These are phyloP conservation scores for Ustilago vetiveriae DNA, from an alignment of 1,284 basidiomycete genomes.

Conservation along the genomic window DNA sequence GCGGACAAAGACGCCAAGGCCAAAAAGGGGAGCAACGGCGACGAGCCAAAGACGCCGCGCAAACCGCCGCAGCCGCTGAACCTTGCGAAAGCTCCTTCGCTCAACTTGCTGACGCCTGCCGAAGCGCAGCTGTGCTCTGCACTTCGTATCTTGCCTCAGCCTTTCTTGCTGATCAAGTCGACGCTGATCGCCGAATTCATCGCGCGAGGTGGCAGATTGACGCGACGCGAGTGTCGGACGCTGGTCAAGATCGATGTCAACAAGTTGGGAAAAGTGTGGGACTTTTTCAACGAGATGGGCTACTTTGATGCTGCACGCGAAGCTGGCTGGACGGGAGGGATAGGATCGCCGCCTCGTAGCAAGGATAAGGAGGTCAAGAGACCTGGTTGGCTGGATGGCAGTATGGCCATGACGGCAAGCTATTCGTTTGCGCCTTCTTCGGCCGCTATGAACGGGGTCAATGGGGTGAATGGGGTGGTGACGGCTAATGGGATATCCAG, in stretches of 20 bases:
- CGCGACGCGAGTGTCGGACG: slow-evolving; percentile 55
- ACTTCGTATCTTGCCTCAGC: slow-evolving; percentile 61
- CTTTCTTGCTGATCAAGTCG: slow-evolving; percentile 64
- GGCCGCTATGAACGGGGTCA: background rate
- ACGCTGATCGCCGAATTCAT: slow-evolving; percentile 58
- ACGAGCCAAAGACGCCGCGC: slow-evolving; percentile 48
- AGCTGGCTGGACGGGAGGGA: slow-evolving; percentile 46
- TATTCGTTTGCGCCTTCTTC: slow-evolving; percentile 28
- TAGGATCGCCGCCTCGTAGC: slow-evolving; percentile 42
- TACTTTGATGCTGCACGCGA: slow-evolving; percentile 54
- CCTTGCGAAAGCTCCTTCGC: slow-evolving; percentile 56
- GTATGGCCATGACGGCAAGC: slow-evolving; percentile 41
- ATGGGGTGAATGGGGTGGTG: background rate
- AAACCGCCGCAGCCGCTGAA: slow-evolving; percentile 59
- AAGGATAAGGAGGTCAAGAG: slow-evolving; percentile 32
- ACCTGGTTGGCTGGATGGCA: slow-evolving; percentile 46
- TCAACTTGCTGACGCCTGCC: slow-evolving; percentile 58
- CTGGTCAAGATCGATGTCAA: slow-evolving; percentile 63
- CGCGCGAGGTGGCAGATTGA: slow-evolving; percentile 54
- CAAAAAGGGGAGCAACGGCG: slow-evolving; percentile 24
- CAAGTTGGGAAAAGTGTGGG: slow-evolving; percentile 63
- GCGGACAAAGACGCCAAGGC: slow-evolving; percentile 16
- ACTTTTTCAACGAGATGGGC: slow-evolving; percentile 63
- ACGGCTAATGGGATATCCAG: background rate
- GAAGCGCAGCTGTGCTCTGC: slow-evolving; percentile 62